A percentile compares a stretch with the other conserved stretches of the same genome.
Evolutionary conservation across 192 early-diverging fungal species (phyloP).

Genomic region (Globomyces pollinis-pini): DNA sequence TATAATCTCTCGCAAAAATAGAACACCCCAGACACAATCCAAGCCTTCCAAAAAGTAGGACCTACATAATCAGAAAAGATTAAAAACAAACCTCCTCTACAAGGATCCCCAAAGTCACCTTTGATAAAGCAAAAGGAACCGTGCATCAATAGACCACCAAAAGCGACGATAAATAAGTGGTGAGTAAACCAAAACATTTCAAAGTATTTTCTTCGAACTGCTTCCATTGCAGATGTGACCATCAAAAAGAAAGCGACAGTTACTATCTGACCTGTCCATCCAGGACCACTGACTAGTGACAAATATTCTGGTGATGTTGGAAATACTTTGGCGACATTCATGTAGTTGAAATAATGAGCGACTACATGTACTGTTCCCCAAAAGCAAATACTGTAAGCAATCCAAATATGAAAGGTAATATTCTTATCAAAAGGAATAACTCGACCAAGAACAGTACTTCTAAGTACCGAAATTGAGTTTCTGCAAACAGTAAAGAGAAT

Average conservation of each 20-base stretch:
- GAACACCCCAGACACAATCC: constrained; percentile 54
- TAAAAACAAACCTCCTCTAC: constrained; percentile 64
- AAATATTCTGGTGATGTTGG: constrained; percentile 23
- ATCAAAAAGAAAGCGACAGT: constrained; percentile 65
- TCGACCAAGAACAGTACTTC: constrained; percentile 65
- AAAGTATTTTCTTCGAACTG: constrained; percentile 54
- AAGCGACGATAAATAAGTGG: constrained; percentile 79
- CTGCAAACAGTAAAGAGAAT: constrained; percentile 77
- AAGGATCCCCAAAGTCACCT: constrained; percentile 41
- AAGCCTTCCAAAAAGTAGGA: constrained; percentile 78
- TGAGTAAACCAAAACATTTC: constrained; percentile 85
- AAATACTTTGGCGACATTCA: constrained; percentile 41
- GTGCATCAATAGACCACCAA: constrained; percentile 70
- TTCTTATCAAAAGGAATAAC: constrained; percentile 80
- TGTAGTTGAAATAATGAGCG: constrained; percentile 76
- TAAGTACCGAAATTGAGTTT: constrained; percentile 67
- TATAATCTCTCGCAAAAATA: constrained; percentile 67
- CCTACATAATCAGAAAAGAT: too few relatives aligned
- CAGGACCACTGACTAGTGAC: constrained; percentile 62
- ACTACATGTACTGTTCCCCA: constrained; percentile 66
- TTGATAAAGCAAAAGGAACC: constrained; percentile 82
- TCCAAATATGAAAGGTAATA: constrained; percentile 70
- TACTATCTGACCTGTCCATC: constrained; percentile 74
- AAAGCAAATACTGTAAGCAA: constrained; percentile 70
- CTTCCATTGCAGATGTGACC: constrained; percentile 61